A percentile compares a stretch with the other conserved stretches of the same genome.
Conservation (phyloP, 768 basidiomycete genomes). For the button mushroom (Agaricus bisporus) region DNA sequence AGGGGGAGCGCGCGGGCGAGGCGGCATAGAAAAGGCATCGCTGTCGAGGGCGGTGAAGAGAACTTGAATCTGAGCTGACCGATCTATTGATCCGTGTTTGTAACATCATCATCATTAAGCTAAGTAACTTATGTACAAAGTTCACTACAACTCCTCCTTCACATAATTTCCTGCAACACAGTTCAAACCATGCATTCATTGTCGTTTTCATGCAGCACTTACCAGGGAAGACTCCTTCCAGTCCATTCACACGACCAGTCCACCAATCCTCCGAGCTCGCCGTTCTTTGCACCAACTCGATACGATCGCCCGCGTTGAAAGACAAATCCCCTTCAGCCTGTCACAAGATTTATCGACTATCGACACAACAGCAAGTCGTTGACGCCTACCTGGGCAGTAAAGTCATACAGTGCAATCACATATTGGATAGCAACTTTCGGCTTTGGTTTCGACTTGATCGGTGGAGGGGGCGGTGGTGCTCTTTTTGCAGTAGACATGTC, state of each 20-base stretch:
- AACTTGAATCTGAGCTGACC: slow-evolving; percentile 2
- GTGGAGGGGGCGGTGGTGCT: slow-evolving; percentile 89
- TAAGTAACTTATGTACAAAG: slow-evolving; percentile 2
- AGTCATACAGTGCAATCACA: slow-evolving; percentile 93
- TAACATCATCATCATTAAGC: slow-evolving; percentile 19
- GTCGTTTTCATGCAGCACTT: slow-evolving; percentile 14
- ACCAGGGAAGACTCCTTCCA: slow-evolving; percentile 89
- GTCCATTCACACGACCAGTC: slow-evolving; percentile 83
- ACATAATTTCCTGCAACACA: slow-evolving; percentile 55
- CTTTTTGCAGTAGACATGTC: slow-evolving; percentile 40
- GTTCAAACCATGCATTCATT: slow-evolving; percentile 1
- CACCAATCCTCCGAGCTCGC: slow-evolving; percentile 93
- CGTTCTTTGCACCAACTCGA: slow-evolving; percentile 83
- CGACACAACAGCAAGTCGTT: not conserved
- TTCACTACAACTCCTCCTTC: slow-evolving; percentile 36
- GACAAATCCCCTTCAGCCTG: slow-evolving; percentile 89
- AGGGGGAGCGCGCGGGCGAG: slow-evolving; percentile 16
- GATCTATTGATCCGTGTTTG: slow-evolving; percentile 21
- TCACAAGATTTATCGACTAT: not conserved
- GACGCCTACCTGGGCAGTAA: slow-evolving; percentile 69
- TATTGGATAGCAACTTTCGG: slow-evolving; percentile 57
- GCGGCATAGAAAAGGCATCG: slow-evolving; percentile 11
- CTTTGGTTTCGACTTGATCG: slow-evolving; percentile 85
- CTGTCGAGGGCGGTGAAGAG: not conserved
- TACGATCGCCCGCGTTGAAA: slow-evolving; percentile 84